Evolutionary conservation across 805 yeast species (phyloP), one percentile per base, ranked within the genome.

Genomic region (Candida ovalis): DNA sequence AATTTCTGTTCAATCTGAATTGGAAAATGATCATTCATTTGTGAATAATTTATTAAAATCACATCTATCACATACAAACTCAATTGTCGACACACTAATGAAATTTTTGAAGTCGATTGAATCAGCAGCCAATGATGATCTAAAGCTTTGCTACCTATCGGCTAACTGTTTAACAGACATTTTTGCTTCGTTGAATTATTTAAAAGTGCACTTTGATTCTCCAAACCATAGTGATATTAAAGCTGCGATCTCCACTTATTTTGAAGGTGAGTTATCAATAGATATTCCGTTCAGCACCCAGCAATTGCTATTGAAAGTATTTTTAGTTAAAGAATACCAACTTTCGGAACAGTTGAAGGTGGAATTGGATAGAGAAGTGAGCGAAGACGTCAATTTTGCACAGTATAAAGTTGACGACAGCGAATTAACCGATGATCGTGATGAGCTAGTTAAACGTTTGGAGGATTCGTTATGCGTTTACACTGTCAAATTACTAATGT

Each of bases 301-400:
- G 12, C 12, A 18, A 18, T 17, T 35, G 12, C 53, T 81, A 13
- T 45, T 74, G 48, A 60, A 68, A n/a, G 57, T 74, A 3, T 83
- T 75, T 51, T 66, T 81, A 50, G 59, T 70, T 21, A 71, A 75
- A 49, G 89, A 83, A 54, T 68, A 75, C 6, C 66, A 68, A 21
- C 54, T 71, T 12, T 80, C 81, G 0, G 65, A 60, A 40, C 33
- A 62, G 1, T 41, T 66, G n/a, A 57, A 62, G 0, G 57, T 70
- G 2, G 68, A 72, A 12, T 59, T 82, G 45, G 84, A 79, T 39
- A 70, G 85, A 55, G 69, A 67, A 21, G 82, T 73, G 30, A 69
- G 72, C 19, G 87, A 82, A 57, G 82, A 59, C 35, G 69, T 66
- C 12, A 58, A 58, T 40, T 64, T 60, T 28, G 54, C 49, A 12